A percentile compares a stretch with the other conserved stretches of the same genome.
phyloP scores from a whole-genome alignment of 768 basidiomycete species.

The Lepiota subincarnata region DNA sequence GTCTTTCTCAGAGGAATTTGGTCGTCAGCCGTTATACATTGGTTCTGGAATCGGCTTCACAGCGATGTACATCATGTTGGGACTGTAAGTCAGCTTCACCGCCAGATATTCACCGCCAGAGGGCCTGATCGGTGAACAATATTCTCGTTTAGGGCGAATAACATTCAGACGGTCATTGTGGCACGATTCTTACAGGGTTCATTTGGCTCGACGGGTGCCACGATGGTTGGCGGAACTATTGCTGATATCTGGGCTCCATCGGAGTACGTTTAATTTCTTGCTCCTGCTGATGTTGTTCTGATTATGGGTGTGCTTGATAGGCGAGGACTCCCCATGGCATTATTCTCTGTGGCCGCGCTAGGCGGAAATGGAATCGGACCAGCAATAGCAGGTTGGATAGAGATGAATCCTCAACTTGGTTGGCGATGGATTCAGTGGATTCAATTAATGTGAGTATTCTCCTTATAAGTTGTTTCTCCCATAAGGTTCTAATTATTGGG shows the following conservation, averaged over 20 bases:
- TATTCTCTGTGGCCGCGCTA: conserved; percentile 56
- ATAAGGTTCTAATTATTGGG: not conserved
- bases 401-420: conserved; percentile 22
- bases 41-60: conserved; percentile 44
- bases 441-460: conserved; percentile 22
- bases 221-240: conserved; percentile 71
- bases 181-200: conserved; percentile 63
- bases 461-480: not conserved
- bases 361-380: conserved; percentile 22
- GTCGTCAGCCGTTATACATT: conserved; percentile 55
- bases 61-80: conserved; percentile 47
- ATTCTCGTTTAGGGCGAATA: conserved; percentile 29
- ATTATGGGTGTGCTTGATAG: conserved; percentile 26
- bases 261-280: conserved; percentile 37
- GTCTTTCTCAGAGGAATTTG: conserved; percentile 68
- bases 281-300: not conserved
- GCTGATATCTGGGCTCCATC: conserved; percentile 66
- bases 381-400: conserved; percentile 25
- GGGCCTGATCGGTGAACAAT: too few relatives aligned
- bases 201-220: conserved; percentile 65
- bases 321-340: conserved; percentile 74
- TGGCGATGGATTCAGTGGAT: conserved; percentile 31
- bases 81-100: conserved; percentile 27
- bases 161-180: conserved; percentile 60
- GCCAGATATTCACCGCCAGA: not conserved